Evolutionary conservation across 2,329 filamentous ascomycete species (phyloP), one percentile per base, ranked within the genome.

Genomic region (Talaromyces rugulosus): DNA sequence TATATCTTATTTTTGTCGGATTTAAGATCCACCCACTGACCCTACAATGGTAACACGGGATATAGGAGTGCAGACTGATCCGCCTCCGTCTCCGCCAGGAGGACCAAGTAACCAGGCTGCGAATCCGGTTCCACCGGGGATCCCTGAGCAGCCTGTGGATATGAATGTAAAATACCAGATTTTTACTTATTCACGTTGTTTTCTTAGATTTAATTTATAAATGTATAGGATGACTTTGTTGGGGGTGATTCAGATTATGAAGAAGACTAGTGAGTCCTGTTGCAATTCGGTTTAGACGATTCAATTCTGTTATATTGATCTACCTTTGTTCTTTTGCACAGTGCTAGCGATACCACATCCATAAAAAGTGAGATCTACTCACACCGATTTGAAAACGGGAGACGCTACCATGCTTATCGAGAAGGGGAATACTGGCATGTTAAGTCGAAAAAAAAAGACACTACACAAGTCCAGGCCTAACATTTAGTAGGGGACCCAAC

Each of bases 371-470:
- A 64, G 1, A 60, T 68, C 23, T 66, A 59, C 27, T 62, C 56
- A 18, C 64, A 67, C 53, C 53, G 66, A 12, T 68, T 65, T 44
- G 71, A 72, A 59, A 72, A 74, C 59, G 72, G 72, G 18, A 67
- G 72, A 4, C 69, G 68, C 23, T 74, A 74, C 56, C 70, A 72
- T 62, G 67, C 70, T 11, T 73, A 68, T 56, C 68, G 69, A 54
- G 58, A 55, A 34, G 58, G 51, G 28, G 27, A 54, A 44, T 55
- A 60, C 31, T 53, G 33, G 51, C 55, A 36, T 18, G 56, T 28
- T 36, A 7, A n/a, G 16, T 23, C 23, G 23, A 23, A 23, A 23
- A 23, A 23, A 23, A 23, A 23, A 23, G 23, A 23, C 11, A 44
- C 5, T 47, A 31, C 23, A 1, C 4, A 33, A 18, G 16, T 11